Base-by-base conservation (phyloP, 306 rosid species). In the Inga laurina region DNA sequence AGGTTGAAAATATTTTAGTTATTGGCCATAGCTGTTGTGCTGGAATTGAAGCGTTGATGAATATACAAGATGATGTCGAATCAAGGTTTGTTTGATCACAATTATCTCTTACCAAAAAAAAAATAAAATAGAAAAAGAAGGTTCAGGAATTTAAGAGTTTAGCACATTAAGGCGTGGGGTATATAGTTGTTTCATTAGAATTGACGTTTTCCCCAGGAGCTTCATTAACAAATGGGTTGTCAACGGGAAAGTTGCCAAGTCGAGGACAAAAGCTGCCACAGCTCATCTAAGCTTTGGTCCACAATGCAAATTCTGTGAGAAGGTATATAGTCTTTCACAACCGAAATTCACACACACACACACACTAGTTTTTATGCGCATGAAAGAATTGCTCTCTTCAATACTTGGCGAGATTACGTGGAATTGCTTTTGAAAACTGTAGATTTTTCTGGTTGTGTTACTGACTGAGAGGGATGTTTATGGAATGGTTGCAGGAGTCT, bases 11-110 rank as follows among this genome's bases (percentile, higher is more conserved):
- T 74, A 89, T 93, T 80, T 82, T 96, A 57, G 91, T 96, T 77
- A 86, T 96, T 81, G 98, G 98, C 43, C 99, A 96, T 74, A 93
- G 99, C 82, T 83, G 91, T 76, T 96, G 99, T 82, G 98, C 93
- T 85, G 99, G 99, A 84, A 93, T 96, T 81, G 93, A 96, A 84
- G 67, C 90, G 61, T 87, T 96, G 62, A 90, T 96, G 98, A 85
- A 69, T 44, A 90, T 90, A 92, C 90, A 86, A 88, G 92, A 92
- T 48, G 88, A 92, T 75, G 87, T 35, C 43, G 84, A 86, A 30
- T 79, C 93, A 19, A 92, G 97, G 99, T 93, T 67, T 64, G 82
- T 46, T 46, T 19, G 21, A 43, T 10, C 19, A 4, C 76, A 52
- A 57, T 70, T 7, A 62, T 72, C 48, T 82, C 49, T 69, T 72